Evolutionary conservation across 331 rosid genomes (phyloP).

Genomic region (Malus hybrid): DNA sequence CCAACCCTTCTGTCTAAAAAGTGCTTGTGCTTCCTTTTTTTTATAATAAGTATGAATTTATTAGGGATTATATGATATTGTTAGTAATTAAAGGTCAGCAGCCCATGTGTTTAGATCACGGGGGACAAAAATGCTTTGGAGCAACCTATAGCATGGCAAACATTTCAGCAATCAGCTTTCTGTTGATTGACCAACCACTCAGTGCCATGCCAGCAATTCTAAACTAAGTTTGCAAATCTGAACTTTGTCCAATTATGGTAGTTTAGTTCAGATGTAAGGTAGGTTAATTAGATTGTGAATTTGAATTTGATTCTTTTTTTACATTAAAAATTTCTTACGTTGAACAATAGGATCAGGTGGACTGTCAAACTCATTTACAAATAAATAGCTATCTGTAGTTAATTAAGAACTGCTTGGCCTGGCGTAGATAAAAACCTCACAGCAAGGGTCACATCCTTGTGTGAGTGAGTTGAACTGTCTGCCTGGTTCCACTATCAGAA

Average conservation of each 20-base stretch:
- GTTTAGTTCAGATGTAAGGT: too few relatives aligned
- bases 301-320: too few relatives aligned
- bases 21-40: neutral
- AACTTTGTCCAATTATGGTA: neutral
- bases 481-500: too few relatives aligned
- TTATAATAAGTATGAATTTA: neutral
- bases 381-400: too few relatives aligned
- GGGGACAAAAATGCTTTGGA: neutral
- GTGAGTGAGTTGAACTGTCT: too few relatives aligned
- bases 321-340: too few relatives aligned
- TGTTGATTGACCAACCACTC: neutral
- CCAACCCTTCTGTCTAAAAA: slow-evolving; percentile 10
- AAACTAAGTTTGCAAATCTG: neutral
- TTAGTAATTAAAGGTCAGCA: neutral
- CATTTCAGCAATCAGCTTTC: neutral
- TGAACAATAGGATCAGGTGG: too few relatives aligned
- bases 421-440: too few relatives aligned
- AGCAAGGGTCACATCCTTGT: too few relatives aligned
- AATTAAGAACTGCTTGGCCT: too few relatives aligned
- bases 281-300: too few relatives aligned
- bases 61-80: neutral
- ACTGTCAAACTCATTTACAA: too few relatives aligned
- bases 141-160: neutral
- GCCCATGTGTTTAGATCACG: neutral
- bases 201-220: neutral